Evolutionary conservation across 2,329 filamentous ascomycete genomes (phyloP).

Genomic region (Pestalotiopsis sp.): DNA sequence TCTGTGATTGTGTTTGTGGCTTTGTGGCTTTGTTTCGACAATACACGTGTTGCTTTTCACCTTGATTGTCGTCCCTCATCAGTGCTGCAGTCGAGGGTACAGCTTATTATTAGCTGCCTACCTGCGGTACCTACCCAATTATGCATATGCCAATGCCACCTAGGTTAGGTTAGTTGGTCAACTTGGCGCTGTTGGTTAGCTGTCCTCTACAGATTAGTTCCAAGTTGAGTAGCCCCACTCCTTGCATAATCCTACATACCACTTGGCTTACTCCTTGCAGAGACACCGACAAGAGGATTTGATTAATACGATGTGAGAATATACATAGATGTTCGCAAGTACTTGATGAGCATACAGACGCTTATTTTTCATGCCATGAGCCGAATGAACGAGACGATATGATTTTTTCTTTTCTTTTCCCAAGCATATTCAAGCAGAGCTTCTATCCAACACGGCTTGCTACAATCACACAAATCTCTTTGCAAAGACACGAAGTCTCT

Average conservation of each 20-base stretch:
- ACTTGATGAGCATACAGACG: not conserved
- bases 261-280: not conserved
- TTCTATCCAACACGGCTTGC: not conserved
- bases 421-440: not conserved
- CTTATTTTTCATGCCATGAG: not conserved
- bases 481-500: constrained; percentile 79
- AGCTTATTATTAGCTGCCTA: not conserved
- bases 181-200: not conserved
- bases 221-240: not conserved
- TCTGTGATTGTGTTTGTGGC: not conserved
- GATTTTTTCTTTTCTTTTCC: not conserved
- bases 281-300: constrained; percentile 1
- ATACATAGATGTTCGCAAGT: too few species aligned
- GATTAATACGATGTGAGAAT: not conserved
- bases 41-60: not conserved
- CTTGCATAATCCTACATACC: constrained; percentile 34
- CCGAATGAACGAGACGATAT: too few species aligned
- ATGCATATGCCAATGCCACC: too few species aligned
- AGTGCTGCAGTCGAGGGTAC: not conserved
- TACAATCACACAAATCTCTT: constrained; percentile 46
- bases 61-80: not conserved
- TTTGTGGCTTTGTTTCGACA: not conserved
- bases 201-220: not conserved
- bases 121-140: too few species aligned
- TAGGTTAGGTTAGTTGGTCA: too few species aligned